Evolutionary conservation across 441 rosid species (phyloP).

Genomic region (Adansonia madagascariensis): DNA sequence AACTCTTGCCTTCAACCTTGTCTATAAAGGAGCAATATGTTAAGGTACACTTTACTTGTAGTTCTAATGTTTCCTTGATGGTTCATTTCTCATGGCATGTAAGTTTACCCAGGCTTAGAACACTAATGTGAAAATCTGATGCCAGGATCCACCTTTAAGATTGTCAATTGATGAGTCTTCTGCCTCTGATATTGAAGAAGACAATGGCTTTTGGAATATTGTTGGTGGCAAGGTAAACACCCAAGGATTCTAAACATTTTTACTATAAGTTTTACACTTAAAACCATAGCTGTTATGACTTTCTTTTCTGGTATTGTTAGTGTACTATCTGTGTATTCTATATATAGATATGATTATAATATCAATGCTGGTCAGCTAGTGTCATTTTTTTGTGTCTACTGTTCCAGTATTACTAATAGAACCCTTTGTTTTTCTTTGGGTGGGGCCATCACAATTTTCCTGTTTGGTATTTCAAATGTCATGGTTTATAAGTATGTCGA

Average conservation of each 20-base stretch:
- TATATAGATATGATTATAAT: neutral
- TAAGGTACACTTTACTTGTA: slow-evolving; percentile 46
- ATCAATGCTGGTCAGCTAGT: neutral
- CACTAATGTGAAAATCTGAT: slow-evolving; percentile 27
- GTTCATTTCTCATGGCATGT: neutral
- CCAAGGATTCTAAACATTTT: neutral
- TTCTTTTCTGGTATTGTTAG: neutral
- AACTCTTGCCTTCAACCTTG: slow-evolving; percentile 45
- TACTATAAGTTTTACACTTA: neutral
- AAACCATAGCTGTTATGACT: neutral
- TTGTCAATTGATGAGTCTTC: slow-evolving; percentile 60
- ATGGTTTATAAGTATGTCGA: neutral
- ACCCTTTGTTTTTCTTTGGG: neutral
- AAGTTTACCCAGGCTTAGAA: slow-evolving; percentile 17
- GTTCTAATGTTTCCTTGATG: slow-evolving; percentile 20
- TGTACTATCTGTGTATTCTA: neutral
- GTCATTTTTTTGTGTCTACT: neutral
- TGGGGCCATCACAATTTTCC: neutral
- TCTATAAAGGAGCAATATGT: slow-evolving; percentile 47
- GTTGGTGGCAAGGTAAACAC: slow-evolving; percentile 74
- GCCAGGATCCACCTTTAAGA: slow-evolving; percentile 63
- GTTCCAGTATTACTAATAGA: neutral
- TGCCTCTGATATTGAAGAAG: slow-evolving; percentile 63
- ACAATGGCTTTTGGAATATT: slow-evolving; percentile 68
- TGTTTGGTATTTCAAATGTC: neutral